Base-by-base conservation (phyloP, 2,329 filamentous ascomycete genomes). In the Akanthomyces muscarius region DNA sequence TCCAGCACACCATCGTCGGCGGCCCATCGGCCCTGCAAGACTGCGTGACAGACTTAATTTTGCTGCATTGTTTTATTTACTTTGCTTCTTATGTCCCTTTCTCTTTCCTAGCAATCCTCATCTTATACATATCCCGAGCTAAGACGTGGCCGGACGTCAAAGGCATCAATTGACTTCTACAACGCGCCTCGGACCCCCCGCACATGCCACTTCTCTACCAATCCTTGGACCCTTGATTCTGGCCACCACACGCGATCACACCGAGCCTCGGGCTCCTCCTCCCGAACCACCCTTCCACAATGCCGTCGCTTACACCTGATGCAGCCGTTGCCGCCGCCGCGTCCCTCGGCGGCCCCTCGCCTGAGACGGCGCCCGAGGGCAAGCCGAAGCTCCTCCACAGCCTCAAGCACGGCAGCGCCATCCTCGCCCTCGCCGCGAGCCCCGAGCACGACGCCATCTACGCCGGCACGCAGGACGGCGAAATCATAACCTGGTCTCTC, bases 401-500 rank as follows among this genome's bases (percentile, higher is more conserved):
- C 68, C 84, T 96, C 66, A 83, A 87, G 71, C 90, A 94, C 72
- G 84, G 87, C 71, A 90, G 87, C 74, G 92, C 89, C 2, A 90
- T 96, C 54, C 86, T 99, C 57, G 87, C 92, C 10, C 83, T 99
- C 62, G 91, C 88, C 4, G 86, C 97, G 28, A 92, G 91, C 63
- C 83, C 91, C 58, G 83, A 89, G 54, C 85, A 91, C 66, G 85
- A 89, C 57, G 89, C 88, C 72, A 89, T 99, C 61, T 99, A 92
- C 75, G 93, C 94, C 21, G 95, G 95, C 47, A 93, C 95, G 1
- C 92, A 97, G 73, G 90, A 92, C 66, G 95, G 95, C 65, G 92
- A 97, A 77, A 96, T 99, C 65, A 82, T 96, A 52, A 89, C 93
- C 51, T 99, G 92, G 90, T 92, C 90, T 4, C 83, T 99, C 51